Conservation (phyloP, 1,139 yeast species). For the Pichia sp. region DNA sequence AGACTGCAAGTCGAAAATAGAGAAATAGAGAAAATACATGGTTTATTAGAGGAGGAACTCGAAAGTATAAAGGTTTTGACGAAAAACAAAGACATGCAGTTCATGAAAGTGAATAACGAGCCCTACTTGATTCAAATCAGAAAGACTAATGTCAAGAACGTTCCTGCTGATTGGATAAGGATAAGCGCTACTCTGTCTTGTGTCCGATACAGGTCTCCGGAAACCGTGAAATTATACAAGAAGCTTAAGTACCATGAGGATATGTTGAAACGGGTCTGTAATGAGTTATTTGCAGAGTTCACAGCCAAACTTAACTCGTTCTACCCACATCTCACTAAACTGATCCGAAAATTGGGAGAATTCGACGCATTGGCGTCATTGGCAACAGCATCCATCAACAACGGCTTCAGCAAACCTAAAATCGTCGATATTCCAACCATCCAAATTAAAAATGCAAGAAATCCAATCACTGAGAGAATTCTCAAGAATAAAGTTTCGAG, state of each 20-base stretch:
- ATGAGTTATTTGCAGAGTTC: conserved; percentile 56
- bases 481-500: conserved; percentile 18
- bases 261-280: conserved; percentile 50
- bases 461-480: conserved; percentile 71
- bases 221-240: conserved; percentile 48
- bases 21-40: conserved; percentile 42
- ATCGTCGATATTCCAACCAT: conserved; percentile 54
- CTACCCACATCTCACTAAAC: conserved; percentile 48
- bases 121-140: conserved; percentile 75
- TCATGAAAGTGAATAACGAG: conserved; percentile 56
- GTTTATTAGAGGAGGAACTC: conserved; percentile 51
- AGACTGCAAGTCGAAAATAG: conserved; percentile 40
- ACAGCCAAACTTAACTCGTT: conserved; percentile 45
- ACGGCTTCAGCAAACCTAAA: conserved; percentile 54
- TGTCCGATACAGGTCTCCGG: conserved; percentile 71
- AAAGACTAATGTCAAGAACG: conserved; percentile 49
- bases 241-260: conserved; percentile 64
- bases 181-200: conserved; percentile 70
- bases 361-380: conserved; percentile 79
- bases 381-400: conserved; percentile 49
- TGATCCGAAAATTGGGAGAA: conserved; percentile 53
- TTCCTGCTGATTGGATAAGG: conserved; percentile 77
- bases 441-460: conserved; percentile 59
- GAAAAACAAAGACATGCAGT: conserved; percentile 59
- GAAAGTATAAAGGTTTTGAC: conserved; percentile 42